Conservation (phyloP, 106 monocot genomes). For the Platanthera guangdongensis region DNA sequence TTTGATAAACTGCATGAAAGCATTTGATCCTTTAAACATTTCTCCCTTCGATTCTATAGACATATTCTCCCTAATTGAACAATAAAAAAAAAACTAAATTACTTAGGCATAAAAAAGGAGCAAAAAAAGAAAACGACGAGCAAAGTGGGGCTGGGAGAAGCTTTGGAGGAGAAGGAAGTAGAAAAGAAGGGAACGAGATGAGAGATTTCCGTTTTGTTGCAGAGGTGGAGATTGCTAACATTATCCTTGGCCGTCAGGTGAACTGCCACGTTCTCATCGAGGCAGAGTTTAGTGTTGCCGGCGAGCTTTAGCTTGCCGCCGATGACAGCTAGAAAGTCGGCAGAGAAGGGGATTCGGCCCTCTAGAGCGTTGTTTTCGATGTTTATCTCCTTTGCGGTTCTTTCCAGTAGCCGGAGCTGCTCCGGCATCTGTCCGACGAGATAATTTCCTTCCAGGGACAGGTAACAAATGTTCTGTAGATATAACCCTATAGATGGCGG, state of each 20-base stretch:
- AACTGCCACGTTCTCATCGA: constrained; percentile 21
- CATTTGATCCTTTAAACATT: neutral
- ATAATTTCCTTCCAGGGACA: constrained; percentile 45
- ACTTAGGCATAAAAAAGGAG: neutral
- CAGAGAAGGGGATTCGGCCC: constrained; percentile 66
- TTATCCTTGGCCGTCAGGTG: constrained; percentile 1
- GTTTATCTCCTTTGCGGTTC: constrained; percentile 49
- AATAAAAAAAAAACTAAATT: neutral
- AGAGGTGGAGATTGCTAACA: constrained; percentile 8
- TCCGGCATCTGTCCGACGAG: constrained; percentile 48
- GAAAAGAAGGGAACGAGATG: constrained; percentile 11
- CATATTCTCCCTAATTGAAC: neutral
- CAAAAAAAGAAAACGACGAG: neutral
- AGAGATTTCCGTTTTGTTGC: constrained; percentile 34
- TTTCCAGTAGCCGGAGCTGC: constrained; percentile 43
- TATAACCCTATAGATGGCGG: constrained; percentile 46
- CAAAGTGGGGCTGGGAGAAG: neutral
- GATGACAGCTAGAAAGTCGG: constrained; percentile 28
- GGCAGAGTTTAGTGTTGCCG: constrained; percentile 50
- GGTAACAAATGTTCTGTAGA: constrained; percentile 36
- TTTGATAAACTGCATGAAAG: neutral
- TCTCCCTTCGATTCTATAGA: neutral
- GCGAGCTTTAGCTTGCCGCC: constrained; percentile 56
- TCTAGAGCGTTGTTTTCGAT: constrained; percentile 42
- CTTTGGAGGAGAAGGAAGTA: neutral